Evolutionary conservation across 164 flowering plant genomes (phyloP).

Genomic region (Nelumbo lutea): DNA sequence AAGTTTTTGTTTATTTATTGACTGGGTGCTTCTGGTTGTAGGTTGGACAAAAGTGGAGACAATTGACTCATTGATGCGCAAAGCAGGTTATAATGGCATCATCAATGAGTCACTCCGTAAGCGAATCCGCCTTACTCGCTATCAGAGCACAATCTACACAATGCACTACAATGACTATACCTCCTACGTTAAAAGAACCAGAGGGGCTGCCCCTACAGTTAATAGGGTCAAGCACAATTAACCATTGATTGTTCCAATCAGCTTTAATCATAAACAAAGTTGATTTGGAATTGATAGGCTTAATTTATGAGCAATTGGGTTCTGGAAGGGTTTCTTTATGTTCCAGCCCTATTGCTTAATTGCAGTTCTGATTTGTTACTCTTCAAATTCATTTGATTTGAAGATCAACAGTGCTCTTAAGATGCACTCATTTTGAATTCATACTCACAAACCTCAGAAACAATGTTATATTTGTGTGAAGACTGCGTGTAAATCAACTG

Average conservation of each 20-base stretch:
- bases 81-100: conserved; percentile 75
- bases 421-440: too few relatives aligned
- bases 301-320: conserved; percentile 11
- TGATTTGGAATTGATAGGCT: conserved; percentile 13
- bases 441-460: too few relatives aligned
- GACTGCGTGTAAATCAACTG: too few relatives aligned
- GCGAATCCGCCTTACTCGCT: conserved; percentile 71
- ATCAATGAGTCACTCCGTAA: conserved; percentile 68
- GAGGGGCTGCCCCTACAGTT: conserved; percentile 56
- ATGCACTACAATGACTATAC: conserved; percentile 75
- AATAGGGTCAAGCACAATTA: conserved; percentile 31
- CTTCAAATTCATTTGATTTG: conserved; percentile 36
- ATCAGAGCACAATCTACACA: conserved; percentile 86
- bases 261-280: conserved; percentile 8
- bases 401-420: conserved; percentile 13
- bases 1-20: too few relatives aligned
- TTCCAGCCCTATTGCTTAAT: conserved; percentile 15
- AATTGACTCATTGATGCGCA: conserved; percentile 85
- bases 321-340: conserved; percentile 16
- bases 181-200: conserved; percentile 52
- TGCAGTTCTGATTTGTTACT: conserved; percentile 12
- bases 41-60: conserved; percentile 90
- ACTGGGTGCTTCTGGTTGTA: conserved; percentile 9
- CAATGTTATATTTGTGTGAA: too few relatives aligned
- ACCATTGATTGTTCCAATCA: conserved; percentile 30